phyloP scores from a whole-genome alignment of 768 basidiomycete species.

The Mycena olivaceomarginata region DNA sequence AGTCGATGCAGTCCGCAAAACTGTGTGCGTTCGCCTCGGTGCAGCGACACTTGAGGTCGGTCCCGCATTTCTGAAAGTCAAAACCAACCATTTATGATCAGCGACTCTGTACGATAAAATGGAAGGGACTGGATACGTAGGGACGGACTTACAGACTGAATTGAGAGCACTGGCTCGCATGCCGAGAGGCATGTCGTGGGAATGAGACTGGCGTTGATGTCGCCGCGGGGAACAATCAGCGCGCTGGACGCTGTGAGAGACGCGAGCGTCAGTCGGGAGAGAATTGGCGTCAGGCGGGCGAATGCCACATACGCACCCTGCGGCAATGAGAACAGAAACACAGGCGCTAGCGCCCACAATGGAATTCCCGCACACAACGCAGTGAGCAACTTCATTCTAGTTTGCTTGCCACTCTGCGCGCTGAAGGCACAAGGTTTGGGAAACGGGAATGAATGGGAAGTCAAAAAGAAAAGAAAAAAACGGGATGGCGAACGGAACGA shows the following conservation, averaged over 20 bases:
- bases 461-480: not conserved
- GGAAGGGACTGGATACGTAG: not conserved
- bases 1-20: slow-evolving; percentile 33
- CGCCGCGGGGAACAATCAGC: slow-evolving; percentile 14
- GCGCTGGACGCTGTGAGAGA: slow-evolving; percentile 6
- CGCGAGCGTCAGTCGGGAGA: not conserved
- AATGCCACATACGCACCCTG: slow-evolving; percentile 9
- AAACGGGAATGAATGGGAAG: not conserved
- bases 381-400: not conserved
- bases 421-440: not conserved
- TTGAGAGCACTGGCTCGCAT: slow-evolving; percentile 21
- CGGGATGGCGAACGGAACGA: not conserved
- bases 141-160: slow-evolving; percentile 18
- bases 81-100: not conserved
- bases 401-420: not conserved
- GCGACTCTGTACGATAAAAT: no score
- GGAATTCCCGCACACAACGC: not conserved
- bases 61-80: slow-evolving; percentile 5
- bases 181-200: not conserved
- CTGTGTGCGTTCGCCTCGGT: slow-evolving; percentile 8
- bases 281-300: no score
- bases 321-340: slow-evolving; percentile 10
- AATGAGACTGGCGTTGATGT: slow-evolving; percentile 24
- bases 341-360: slow-evolving; percentile 23
- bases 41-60: slow-evolving; percentile 31